A percentile compares a stretch with the other conserved stretches of the same genome.
phyloP scores from a whole-genome alignment of 106 monocot species.

The Iris macrosiphon region DNA sequence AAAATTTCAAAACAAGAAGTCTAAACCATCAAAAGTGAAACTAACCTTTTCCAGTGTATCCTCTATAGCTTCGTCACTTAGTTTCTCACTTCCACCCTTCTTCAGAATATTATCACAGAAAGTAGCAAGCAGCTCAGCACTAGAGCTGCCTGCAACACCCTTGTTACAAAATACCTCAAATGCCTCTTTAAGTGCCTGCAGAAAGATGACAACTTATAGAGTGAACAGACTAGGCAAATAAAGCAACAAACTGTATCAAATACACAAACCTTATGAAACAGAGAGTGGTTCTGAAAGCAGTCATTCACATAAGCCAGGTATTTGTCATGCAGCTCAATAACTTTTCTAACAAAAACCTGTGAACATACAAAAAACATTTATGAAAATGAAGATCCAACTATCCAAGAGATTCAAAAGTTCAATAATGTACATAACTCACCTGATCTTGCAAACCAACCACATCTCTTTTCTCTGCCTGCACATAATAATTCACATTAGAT shows the following conservation, averaged over 20 bases:
- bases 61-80: constrained; percentile 77
- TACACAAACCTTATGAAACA: constrained; percentile 65
- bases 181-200: constrained; percentile 70
- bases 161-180: constrained; percentile 83
- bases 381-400: neutral
- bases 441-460: constrained; percentile 67
- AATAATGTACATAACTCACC: too few relatives aligned
- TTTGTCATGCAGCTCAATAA: constrained; percentile 81
- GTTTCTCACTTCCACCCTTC: constrained; percentile 71
- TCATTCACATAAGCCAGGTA: constrained; percentile 62
- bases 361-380: neutral
- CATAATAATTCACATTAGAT: too few relatives aligned
- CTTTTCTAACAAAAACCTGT: constrained; percentile 78
- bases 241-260: neutral
- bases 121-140: constrained; percentile 64
- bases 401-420: too few relatives aligned
- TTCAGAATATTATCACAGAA: constrained; percentile 81
- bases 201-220: neutral
- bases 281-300: constrained; percentile 69
- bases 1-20: constrained; percentile 1
- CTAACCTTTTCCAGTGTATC: constrained; percentile 69
- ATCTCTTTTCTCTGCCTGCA: constrained; percentile 70
- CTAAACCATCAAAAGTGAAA: neutral
- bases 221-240: neutral
- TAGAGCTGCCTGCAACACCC: constrained; percentile 68